phyloP scores from a whole-genome alignment of 306 rosid species.

The Medicago arabica region DNA sequence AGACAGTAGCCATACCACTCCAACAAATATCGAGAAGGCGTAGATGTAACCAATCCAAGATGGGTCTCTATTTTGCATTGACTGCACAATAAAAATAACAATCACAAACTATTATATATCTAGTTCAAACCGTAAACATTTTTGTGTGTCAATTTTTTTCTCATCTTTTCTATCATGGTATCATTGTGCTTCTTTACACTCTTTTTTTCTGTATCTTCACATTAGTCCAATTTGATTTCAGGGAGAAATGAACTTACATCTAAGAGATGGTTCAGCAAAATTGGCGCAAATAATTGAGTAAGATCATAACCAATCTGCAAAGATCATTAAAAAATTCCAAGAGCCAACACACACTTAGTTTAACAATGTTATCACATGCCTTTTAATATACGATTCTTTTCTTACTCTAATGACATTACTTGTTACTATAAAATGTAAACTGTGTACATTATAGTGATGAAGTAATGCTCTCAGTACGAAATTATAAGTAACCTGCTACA shows the following conservation, averaged over 20 bases:
- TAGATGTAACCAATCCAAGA: slow-evolving; percentile 84
- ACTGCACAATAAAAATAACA: slow-evolving; percentile 62
- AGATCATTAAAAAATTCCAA: slow-evolving; percentile 32
- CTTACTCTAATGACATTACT: background rate
- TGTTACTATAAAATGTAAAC: slow-evolving; percentile 1
- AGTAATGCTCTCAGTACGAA: background rate
- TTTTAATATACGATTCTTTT: background rate
- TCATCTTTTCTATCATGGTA: slow-evolving; percentile 8
- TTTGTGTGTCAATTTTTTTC: background rate
- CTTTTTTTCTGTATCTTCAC: background rate
- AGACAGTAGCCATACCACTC: slow-evolving; percentile 71
- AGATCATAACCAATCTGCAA: slow-evolving; percentile 80
- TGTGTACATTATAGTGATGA: background rate
- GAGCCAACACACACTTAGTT: slow-evolving; percentile 23
- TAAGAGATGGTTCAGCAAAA: slow-evolving; percentile 71
- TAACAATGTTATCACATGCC: slow-evolving; percentile 26
- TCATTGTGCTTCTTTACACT: background rate
- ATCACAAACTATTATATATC: slow-evolving; percentile 30
- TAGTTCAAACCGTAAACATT: slow-evolving; percentile 23
- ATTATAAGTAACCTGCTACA: slow-evolving; percentile 27
- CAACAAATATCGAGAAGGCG: slow-evolving; percentile 75
- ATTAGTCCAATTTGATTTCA: slow-evolving; percentile 10
- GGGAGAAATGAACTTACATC: slow-evolving; percentile 54
- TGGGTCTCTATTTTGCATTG: slow-evolving; percentile 93
- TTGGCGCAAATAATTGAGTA: slow-evolving; percentile 78